Base-by-base conservation (phyloP, 192 early-diverging fungal genomes). In the Funneliformis mosseae region DNA sequence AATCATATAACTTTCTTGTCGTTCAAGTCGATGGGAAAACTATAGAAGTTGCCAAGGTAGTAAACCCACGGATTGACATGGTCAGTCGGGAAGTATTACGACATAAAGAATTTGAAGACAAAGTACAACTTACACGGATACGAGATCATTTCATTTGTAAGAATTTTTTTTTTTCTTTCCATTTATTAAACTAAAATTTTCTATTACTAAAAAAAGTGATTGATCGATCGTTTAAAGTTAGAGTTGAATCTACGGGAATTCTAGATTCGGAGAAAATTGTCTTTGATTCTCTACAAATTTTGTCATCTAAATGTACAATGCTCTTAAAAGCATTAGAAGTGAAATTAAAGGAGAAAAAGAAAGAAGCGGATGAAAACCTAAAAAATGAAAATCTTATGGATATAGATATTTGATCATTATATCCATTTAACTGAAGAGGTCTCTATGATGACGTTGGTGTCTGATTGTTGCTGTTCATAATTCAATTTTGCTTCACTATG, bases 131-230 rank as follows among this genome's bases (percentile, higher is more conserved):
- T 59, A 93, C 92, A 38, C 91, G 98, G 50, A 90, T 97, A 38
- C 95, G 97, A 45, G 96, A 99, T 82, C 98, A 99, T 84, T 99
- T 98, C 83, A 96, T 99, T 76, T 99, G 94, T 93, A 95, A 94
- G 89, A 86, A 39, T 3, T 74, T 64, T 38, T 9, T 67, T 73
- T 33, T 42, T 63, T 39, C 45, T 25, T 33, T 16, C 27, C 39
- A 70, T 38, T 68, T 28, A 27, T 76, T 28, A 41, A n/a, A 39
- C 5, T 74, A 39, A 11, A n/a, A 43, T 46, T 43, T 73, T 25
- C 76, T 76, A 25, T 71, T 75, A 16, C 4, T 63, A 74, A 43
- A 18, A 45, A n/a, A n/a, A n/a, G n/a, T n/a, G n/a, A n/a, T n/a
- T 10, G 48, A 77, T 68, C 62, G 6, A 45, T 43, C n/a, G 4